Evolutionary conservation across 2,329 filamentous ascomycete species (phyloP).

Genomic region (Dichotomopilus funicola): DNA sequence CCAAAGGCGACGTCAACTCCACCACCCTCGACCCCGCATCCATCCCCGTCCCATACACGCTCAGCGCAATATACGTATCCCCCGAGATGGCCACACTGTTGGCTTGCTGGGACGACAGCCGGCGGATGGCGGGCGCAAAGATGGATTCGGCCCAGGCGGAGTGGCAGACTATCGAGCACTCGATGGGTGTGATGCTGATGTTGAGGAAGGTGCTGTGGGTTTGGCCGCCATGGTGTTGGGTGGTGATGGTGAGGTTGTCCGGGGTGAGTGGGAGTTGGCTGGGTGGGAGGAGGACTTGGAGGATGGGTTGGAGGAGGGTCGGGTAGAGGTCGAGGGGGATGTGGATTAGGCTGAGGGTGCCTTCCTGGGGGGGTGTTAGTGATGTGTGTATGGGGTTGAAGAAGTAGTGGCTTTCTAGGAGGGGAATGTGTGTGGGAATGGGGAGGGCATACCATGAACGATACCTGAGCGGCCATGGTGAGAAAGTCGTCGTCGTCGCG

Average conservation of each 20-base stretch:
- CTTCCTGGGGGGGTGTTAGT: constrained; percentile 54
- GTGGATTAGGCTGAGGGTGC: constrained; percentile 80
- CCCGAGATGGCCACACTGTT: constrained; percentile 64
- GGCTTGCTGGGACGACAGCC: constrained; percentile 49
- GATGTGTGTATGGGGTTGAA: not conserved
- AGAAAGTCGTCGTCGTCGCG: too few relatives aligned
- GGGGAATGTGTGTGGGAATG: constrained; percentile 21
- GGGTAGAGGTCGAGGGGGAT: constrained; percentile 76
- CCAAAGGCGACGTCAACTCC: constrained; percentile 83
- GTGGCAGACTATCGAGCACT: constrained; percentile 88
- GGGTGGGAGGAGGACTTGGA: constrained; percentile 74
- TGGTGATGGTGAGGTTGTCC: constrained; percentile 8
- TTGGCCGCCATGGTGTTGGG: constrained; percentile 49
- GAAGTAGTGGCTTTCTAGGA: not conserved
- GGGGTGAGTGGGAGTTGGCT: constrained; percentile 31
- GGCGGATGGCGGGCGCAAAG: constrained; percentile 64
- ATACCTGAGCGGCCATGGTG: constrained; percentile 52
- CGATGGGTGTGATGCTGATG: constrained; percentile 83
- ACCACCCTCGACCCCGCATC: constrained; percentile 88
- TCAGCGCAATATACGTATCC: constrained; percentile 82
- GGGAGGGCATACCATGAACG: constrained; percentile 45
- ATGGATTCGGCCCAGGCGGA: constrained; percentile 64
- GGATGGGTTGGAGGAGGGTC: constrained; percentile 75
- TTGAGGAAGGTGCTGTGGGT: constrained; percentile 61
- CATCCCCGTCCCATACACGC: constrained; percentile 81